Conservation (phyloP, 2,329 filamentous ascomycete genomes). For the Cytospora mali region DNA sequence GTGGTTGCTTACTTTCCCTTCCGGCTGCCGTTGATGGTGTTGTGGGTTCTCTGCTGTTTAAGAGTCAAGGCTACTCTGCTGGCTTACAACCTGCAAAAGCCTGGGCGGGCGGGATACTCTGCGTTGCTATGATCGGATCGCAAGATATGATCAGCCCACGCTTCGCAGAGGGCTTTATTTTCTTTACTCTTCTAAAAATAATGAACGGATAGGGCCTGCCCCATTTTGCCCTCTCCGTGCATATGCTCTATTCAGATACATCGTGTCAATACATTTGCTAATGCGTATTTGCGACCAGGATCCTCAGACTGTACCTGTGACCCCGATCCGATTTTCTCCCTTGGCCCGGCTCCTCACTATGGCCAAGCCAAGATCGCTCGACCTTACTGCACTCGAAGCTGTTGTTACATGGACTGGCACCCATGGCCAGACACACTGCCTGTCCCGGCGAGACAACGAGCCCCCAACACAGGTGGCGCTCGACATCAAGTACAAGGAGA, state of each 20-base stretch:
- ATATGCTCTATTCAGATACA: not conserved
- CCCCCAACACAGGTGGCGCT: conserved; percentile 1
- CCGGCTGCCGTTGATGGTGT: not conserved
- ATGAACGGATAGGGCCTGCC: not conserved
- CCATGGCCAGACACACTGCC: not conserved
- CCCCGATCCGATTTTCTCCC: not conserved
- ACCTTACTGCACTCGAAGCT: not conserved
- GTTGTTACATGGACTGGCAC: conserved; percentile 9
- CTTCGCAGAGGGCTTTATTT: conserved; percentile 7
- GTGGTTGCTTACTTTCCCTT: not conserved
- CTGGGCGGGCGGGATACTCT: conserved; percentile 22
- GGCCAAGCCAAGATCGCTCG: not conserved
- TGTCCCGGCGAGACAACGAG: not conserved
- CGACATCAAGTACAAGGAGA: not conserved
- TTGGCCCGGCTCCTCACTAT: not conserved
- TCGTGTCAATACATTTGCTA: not conserved
- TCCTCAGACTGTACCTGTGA: not conserved
- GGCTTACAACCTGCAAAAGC: not conserved
- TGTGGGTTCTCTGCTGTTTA: conserved; percentile 8
- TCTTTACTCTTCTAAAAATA: not conserved
- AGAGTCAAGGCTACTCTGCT: conserved; percentile 19
- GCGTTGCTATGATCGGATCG: not conserved
- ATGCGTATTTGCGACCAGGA: not conserved
- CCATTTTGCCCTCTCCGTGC: not conserved
- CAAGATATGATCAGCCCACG: not conserved